Conservation (phyloP, 2,329 filamentous ascomycete genomes). For the Verticillium longisporum region DNA sequence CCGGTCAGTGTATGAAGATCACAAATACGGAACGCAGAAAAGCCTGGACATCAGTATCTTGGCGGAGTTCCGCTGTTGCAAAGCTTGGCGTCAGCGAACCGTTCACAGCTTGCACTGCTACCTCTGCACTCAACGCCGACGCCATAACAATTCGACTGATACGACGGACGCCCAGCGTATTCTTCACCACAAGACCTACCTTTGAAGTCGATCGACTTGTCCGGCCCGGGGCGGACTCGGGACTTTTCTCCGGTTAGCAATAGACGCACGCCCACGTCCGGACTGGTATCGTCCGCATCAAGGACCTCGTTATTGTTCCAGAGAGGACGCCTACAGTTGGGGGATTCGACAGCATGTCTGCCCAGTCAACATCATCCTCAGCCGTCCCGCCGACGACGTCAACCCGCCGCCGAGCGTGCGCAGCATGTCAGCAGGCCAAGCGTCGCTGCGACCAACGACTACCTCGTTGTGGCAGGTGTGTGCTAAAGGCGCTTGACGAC, state of each 20-base stretch:
- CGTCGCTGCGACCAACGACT: conserved; percentile 27
- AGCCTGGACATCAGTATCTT: not conserved
- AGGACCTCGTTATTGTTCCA: too few species aligned
- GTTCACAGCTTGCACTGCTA: not conserved
- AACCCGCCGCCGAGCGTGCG: conserved; percentile 23
- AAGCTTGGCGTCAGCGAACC: not conserved
- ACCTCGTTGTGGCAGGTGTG: conserved; percentile 24
- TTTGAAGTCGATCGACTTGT: not conserved
- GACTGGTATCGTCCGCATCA: too few species aligned
- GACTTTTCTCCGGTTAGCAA: not conserved
- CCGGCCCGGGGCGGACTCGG: not conserved
- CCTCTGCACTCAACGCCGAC: not conserved
- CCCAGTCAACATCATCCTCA: conserved; percentile 8
- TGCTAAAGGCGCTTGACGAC: conserved; percentile 14
- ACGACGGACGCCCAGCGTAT: not conserved
- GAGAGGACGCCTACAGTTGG: too few species aligned
- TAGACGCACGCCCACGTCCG: not conserved
- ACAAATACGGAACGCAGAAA: not conserved
- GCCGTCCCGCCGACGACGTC: conserved; percentile 5
- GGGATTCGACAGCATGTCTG: conserved; percentile 8
- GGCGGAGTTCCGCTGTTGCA: not conserved
- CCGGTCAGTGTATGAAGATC: not conserved
- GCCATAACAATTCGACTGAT: not conserved
- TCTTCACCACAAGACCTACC: not conserved
- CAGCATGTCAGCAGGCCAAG: conserved; percentile 26